These are phyloP conservation scores for Acmispon strigosus DNA, from an alignment of 306 rosid genomes.

Conservation along the genomic window DNA sequence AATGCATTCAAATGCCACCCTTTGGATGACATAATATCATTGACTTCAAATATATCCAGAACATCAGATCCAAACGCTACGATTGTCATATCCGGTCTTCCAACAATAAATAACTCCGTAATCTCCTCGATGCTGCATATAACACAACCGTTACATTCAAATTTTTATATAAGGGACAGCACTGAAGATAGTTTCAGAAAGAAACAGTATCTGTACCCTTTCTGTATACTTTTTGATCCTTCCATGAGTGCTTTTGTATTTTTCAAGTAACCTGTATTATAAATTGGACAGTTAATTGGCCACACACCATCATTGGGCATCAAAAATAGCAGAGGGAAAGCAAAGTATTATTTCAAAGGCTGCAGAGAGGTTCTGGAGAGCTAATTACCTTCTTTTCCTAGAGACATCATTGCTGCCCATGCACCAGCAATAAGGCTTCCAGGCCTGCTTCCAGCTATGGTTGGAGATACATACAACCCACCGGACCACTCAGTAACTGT, in stretches of 20 bases:
- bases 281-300: slow-evolving; percentile 14
- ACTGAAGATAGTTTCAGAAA: background rate
- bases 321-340: background rate
- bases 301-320: slow-evolving; percentile 14
- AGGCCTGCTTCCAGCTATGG: slow-evolving; percentile 97
- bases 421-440: slow-evolving; percentile 95
- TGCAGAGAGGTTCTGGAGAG: background rate
- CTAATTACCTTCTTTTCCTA: slow-evolving; percentile 74
- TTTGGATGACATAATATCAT: slow-evolving; percentile 81
- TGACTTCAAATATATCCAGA: slow-evolving; percentile 88
- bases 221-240: slow-evolving; percentile 61
- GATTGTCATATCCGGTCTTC: slow-evolving; percentile 89
- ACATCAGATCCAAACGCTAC: slow-evolving; percentile 75
- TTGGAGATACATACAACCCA: slow-evolving; percentile 91
- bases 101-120: slow-evolving; percentile 68
- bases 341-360: background rate
- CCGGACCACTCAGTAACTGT: slow-evolving; percentile 98
- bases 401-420: slow-evolving; percentile 95
- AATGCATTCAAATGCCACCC: slow-evolving; percentile 99
- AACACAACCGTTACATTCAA: slow-evolving; percentile 5
- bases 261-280: slow-evolving; percentile 69
- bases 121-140: slow-evolving; percentile 69
- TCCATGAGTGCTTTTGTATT: slow-evolving; percentile 80
- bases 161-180: background rate
- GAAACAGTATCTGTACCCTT: slow-evolving; percentile 42